Evolutionary conservation across 257 asterid genomes (phyloP), one percentile per base, ranked within the genome.

Genomic region (Primulina tabacum): DNA sequence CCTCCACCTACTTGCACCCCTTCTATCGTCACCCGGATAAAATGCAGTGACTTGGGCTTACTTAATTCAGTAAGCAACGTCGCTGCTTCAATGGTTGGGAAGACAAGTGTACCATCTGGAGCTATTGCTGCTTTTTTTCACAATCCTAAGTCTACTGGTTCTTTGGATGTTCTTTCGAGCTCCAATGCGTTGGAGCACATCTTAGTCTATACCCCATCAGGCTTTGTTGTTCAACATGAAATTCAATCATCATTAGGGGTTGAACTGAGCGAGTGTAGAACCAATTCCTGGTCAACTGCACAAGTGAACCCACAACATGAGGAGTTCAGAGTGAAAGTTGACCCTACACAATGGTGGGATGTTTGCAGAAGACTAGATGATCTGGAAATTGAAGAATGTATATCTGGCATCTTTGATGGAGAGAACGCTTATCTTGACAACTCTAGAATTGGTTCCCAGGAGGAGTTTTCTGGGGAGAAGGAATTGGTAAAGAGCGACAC

Each of bases 341-440:
- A 88, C 63, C 84, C 95, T 40, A 24, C 83, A 58, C 95, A 81
- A 61, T 88, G 95, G 95, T 88, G 95, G 95, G 95, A 88, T 74
- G 95, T 86, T 32, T 86, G 95, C 84, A 84, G 95, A 73, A 86
- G 86, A 74, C 76, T 78, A 75, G 95, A 88, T 80, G 77, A 75
- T 78, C 79, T 82, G 78, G 95, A 86, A 76, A 83, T 85, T 66
- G 90, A 79, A 79, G 95, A 79, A 72, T 74, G 76, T 75, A 38
- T 81, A 73, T 80, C 78, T 73, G 85, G 82, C 72, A 60, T 75
- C 70, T 73, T 80, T 71, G 83, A 83, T 73, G 81, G 77, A 40
- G 75, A 62, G 30, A 77, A 70, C 65, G 80, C 73, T 24, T 84
- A 81, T 73, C 82, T 75, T 24, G 82, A 79, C 38, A 81, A 73